Conservation (phyloP, 106 monocot genomes). For the Iris macrosiphon region DNA sequence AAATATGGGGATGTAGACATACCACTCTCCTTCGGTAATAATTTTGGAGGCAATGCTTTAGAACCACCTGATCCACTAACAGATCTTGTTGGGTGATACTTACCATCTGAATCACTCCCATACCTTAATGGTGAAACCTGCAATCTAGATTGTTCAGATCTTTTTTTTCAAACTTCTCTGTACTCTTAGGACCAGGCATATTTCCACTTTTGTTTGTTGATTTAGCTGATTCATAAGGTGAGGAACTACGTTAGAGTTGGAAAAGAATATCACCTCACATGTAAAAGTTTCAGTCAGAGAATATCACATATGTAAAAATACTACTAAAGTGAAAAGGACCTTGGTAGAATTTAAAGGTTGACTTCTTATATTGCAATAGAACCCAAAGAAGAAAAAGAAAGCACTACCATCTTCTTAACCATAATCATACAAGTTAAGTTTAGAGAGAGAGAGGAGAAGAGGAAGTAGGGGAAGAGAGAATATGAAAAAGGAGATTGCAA, state of each 20-base stretch:
- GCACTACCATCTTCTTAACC: too few relatives aligned
- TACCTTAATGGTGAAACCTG: neutral
- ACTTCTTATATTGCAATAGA: too few relatives aligned
- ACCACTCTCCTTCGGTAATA: constrained; percentile 1
- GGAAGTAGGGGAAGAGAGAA: too few relatives aligned
- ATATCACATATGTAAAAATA: neutral
- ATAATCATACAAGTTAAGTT: too few relatives aligned
- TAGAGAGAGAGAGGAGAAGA: too few relatives aligned
- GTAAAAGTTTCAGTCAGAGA: too few relatives aligned
- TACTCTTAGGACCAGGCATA: constrained; percentile 1
- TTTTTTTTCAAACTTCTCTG: constrained; percentile 4
- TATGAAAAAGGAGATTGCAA: too few relatives aligned
- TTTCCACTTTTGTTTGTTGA: neutral
- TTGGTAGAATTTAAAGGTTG: too few relatives aligned
- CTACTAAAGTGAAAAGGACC: neutral
- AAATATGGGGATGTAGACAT: neutral
- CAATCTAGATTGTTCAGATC: constrained; percentile 8
- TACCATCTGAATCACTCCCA: constrained; percentile 24
- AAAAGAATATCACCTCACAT: neutral
- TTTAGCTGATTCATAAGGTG: constrained; percentile 11
- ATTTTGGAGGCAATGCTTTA: constrained; percentile 7
- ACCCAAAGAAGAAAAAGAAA: too few relatives aligned
- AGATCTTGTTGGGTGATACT: constrained; percentile 1
- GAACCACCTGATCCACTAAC: constrained; percentile 1
- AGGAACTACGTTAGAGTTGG: neutral